phyloP scores from a whole-genome alignment of 192 early-diverging fungal genomes.

The Linderina pennispora region DNA sequence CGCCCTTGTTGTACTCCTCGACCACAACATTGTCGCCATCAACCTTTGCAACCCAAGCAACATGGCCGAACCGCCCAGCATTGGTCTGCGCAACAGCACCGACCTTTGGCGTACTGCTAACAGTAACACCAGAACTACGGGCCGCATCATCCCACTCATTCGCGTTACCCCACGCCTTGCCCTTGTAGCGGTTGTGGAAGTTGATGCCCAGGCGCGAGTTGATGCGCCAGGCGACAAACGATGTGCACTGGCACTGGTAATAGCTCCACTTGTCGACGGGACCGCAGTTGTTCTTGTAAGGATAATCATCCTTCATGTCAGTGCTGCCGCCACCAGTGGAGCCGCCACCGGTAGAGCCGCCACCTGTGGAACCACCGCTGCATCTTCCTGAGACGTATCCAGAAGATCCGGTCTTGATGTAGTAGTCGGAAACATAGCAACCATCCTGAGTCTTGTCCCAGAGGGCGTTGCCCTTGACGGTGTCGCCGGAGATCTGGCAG shows the following conservation, averaged over 20 bases:
- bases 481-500: too few relatives aligned
- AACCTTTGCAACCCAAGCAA: too few relatives aligned
- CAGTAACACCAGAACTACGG: constrained; percentile 9
- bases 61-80: too few relatives aligned
- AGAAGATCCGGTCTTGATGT: constrained; percentile 1
- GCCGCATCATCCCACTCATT: constrained; percentile 36
- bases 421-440: constrained; percentile 20
- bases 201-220: constrained; percentile 34
- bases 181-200: constrained; percentile 44
- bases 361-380: constrained; percentile 2
- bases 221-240: constrained; percentile 41
- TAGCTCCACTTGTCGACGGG: constrained; percentile 36
- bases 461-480: constrained; percentile 11
- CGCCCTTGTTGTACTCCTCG: too few relatives aligned
- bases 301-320: constrained; percentile 40
- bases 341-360: not conserved
- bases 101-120: constrained; percentile 7
- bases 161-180: constrained; percentile 33
- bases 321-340: too few relatives aligned
- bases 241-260: constrained; percentile 35
- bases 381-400: not conserved
- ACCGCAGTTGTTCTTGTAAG: constrained; percentile 22
- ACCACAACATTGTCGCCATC: too few relatives aligned
- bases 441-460: constrained; percentile 22
- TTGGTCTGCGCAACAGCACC: constrained; percentile 30